Evolutionary conservation across 1,284 basidiomycete species (phyloP), one percentile per base, ranked within the genome.

Genomic region (Hortiboletus rubellus): DNA sequence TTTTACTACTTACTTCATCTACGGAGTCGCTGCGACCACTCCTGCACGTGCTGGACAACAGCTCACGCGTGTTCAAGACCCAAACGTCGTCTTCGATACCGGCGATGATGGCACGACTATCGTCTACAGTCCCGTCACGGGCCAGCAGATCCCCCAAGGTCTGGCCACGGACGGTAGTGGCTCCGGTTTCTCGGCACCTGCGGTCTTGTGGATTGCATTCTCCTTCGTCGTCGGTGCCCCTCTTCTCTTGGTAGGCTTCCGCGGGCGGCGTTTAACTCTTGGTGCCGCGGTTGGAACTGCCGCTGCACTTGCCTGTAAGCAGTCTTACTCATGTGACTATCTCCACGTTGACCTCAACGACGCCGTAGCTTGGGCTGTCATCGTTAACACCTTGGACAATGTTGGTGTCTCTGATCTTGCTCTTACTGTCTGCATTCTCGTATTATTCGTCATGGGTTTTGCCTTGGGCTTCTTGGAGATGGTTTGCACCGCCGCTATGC

Each of bases 121-220:
- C 50, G 77, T 85, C 18, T 72, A 82, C 58, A 76, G 84, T 59
- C 71, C 81, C 5, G 27, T 42, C 30, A 82, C 81, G 0, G 69
- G 72, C 17, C 63, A 74, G 45, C 52, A 68, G 30, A 76, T 87
- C 17, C 68, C 78, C 3, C 86, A 88, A 68, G 81, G 80, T 1
- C 54, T 74, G 7, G 85, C 81, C 3, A 77, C 82, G 3, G 86
- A 88, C 64, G 86, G 85, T 8, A 74, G 79, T 45, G 86, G 86
- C 9, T 62, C 65, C 3, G 79, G 74, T 33, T 81, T 81, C 60
- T 73, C 78, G 49, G 59, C 72, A 2, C 68, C 82, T 27, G 82
- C 84, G 2, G 55, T 84, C 18, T 63, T 86, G 17, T 88, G 86
- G 86, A 77, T 86, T 10, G 71, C 65, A 12, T 84, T 82, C 60